Base-by-base conservation (phyloP, 805 yeast genomes). In the Torulaspora franciscae region DNA sequence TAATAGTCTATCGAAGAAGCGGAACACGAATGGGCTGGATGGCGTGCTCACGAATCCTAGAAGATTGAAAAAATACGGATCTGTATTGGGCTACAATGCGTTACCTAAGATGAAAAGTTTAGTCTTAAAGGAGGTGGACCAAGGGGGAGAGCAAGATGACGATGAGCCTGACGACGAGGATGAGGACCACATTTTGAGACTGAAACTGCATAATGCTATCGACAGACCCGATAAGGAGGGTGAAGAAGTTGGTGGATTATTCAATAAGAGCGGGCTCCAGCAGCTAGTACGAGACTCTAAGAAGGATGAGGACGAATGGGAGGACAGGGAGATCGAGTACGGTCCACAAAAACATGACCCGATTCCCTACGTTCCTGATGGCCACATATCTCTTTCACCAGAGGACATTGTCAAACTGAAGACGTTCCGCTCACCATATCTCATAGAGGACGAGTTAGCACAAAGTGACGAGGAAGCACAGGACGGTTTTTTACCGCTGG, bases 281-380 rank as follows among this genome's bases (percentile, higher is more conserved):
- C 54, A 56, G 15, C 53, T 53, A 13, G 49, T 58, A 37, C 45
- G 45, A 30, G 45, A 46, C 8, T 28, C 47, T 7, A 44, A 37
- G 8, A 45, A 50, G 17, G 47, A 46, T 26, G 46, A 48, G 10
- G 47, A 32, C 9, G 50, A 47, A 23, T 54, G 41, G 34, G 29
- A 43, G 39, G 51, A 45, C 11, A 51, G 43, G 25, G 61, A 47
- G 11, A 62, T 79, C n/a, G 85, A 80, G 49, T 57, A 60, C 32
- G 72, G 71, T 17, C 76, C 83, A 5, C 58, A 61, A 17, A 58
- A 56, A 28, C 62, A 60, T 24, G 63, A 62, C 2, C 73, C 69
- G 17, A 49, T 70, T 19, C 70, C 72, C 2, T 71, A 74, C 47
- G 57, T 66, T 5, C 83, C 83, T 22, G 52, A 65, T 49, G 72